Evolutionary conservation across 805 yeast genomes (phyloP).

Genomic region (Nakazawaea ishiwadae): DNA sequence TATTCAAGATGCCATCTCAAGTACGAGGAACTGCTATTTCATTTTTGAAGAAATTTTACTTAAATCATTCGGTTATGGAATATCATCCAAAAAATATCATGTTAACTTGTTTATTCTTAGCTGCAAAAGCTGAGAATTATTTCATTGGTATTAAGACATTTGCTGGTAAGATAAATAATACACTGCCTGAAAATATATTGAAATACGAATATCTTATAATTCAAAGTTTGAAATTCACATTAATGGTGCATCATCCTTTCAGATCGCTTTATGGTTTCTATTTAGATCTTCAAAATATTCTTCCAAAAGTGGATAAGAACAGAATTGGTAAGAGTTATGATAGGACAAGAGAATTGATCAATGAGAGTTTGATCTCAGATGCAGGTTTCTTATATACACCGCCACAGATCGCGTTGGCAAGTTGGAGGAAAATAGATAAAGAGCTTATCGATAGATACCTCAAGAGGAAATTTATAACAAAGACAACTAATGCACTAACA

Average conservation of each 20-base stretch:
- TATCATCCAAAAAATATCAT: constrained; percentile 81
- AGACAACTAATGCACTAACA: constrained; percentile 14
- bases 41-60: constrained; percentile 75
- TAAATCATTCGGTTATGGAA: constrained; percentile 79
- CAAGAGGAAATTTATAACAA: constrained; percentile 46
- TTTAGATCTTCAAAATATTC: constrained; percentile 72
- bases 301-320: constrained; percentile 45
- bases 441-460: constrained; percentile 64
- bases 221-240: constrained; percentile 70
- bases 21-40: constrained; percentile 83
- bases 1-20: constrained; percentile 81
- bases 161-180: constrained; percentile 62
- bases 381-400: constrained; percentile 80
- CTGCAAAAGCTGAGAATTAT: constrained; percentile 89
- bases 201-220: constrained; percentile 76
- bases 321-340: constrained; percentile 69
- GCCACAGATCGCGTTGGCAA: constrained; percentile 92
- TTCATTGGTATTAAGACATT: constrained; percentile 83
- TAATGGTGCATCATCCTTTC: constrained; percentile 84
- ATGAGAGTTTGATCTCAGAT: constrained; percentile 72
- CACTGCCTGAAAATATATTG: constrained; percentile 62
- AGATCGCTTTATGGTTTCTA: constrained; percentile 92
- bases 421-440: constrained; percentile 64
- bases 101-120: constrained; percentile 78
- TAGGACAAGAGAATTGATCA: constrained; percentile 57